phyloP scores from a whole-genome alignment of 1,284 basidiomycete genomes.

The Puccinia coronata region DNA sequence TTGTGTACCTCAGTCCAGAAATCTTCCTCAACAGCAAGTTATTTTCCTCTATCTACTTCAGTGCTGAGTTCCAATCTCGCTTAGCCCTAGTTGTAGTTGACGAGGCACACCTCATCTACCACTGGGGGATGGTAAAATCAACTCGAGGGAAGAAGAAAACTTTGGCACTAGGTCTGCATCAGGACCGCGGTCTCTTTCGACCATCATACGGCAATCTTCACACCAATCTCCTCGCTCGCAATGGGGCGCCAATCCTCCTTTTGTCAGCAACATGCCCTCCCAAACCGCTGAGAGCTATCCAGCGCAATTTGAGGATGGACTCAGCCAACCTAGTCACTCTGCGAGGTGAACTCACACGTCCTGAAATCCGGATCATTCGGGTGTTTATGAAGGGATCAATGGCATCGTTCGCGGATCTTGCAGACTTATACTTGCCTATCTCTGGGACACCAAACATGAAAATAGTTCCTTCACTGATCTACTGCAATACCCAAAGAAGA shows the following conservation, averaged over 20 bases:
- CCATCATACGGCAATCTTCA: constrained; percentile 14
- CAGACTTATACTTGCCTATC: background rate
- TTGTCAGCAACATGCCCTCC: constrained; percentile 13
- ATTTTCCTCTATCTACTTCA: background rate
- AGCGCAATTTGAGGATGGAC: background rate
- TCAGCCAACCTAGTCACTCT: background rate
- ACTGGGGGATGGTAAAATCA: background rate
- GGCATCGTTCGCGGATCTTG: background rate
- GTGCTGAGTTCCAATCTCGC: background rate
- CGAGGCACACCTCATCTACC: too few relatives aligned
- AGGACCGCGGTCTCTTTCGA: constrained; percentile 15
- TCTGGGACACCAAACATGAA: background rate
- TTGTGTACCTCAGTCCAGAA: background rate
- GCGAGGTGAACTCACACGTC: background rate
- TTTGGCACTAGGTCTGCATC: background rate
- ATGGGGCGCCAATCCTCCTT: background rate
- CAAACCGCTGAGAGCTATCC: background rate
- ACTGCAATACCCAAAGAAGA: background rate
- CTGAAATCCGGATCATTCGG: constrained; percentile 7
- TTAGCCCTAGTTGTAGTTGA: background rate
- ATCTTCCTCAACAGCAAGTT: background rate
- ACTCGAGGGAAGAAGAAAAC: background rate
- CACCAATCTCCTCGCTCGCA: background rate
- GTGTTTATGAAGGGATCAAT: background rate
- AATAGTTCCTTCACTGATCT: constrained; percentile 11